A percentile compares a stretch with the other conserved stretches of the same genome.
Conservation (phyloP, 805 yeast genomes). For the Dipodascus albidus region DNA sequence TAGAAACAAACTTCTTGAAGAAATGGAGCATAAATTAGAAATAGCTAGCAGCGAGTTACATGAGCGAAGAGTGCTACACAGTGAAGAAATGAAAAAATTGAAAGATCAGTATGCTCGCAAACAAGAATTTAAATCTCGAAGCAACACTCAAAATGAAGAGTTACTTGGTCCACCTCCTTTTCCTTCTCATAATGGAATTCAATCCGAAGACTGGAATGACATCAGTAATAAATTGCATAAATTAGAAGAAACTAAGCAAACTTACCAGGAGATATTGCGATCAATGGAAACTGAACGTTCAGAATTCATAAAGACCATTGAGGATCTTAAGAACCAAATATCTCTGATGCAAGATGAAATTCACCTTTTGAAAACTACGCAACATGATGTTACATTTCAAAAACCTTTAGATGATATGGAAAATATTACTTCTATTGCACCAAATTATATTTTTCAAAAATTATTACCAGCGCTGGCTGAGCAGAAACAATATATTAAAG, state of each 20-base stretch:
- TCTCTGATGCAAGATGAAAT: not conserved
- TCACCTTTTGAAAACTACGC: not conserved
- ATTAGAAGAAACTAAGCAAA: not conserved
- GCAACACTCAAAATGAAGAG: not conserved
- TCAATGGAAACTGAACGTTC: not conserved
- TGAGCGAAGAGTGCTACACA: not conserved
- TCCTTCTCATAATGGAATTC: not conserved
- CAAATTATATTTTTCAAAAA: not conserved
- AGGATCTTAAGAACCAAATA: not conserved
- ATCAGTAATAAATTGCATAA: not conserved
- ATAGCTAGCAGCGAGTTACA: not conserved
- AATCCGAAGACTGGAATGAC: not conserved
- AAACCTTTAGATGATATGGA: no score
- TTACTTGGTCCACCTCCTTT: not conserved
- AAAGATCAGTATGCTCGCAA: not conserved
- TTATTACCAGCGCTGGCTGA: not conserved
- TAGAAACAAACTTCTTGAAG: not conserved
- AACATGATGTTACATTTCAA: not conserved
- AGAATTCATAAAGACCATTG: not conserved
- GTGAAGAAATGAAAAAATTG: not conserved
- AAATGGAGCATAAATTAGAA: slow-evolving; percentile 1
- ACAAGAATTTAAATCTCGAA: not conserved
- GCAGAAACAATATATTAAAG: not conserved
- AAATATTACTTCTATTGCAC: no score
- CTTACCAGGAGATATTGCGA: not conserved